phyloP scores from a whole-genome alignment of 495 filamentous ascomycete genomes.

The Jackrogersella minutella region DNA sequence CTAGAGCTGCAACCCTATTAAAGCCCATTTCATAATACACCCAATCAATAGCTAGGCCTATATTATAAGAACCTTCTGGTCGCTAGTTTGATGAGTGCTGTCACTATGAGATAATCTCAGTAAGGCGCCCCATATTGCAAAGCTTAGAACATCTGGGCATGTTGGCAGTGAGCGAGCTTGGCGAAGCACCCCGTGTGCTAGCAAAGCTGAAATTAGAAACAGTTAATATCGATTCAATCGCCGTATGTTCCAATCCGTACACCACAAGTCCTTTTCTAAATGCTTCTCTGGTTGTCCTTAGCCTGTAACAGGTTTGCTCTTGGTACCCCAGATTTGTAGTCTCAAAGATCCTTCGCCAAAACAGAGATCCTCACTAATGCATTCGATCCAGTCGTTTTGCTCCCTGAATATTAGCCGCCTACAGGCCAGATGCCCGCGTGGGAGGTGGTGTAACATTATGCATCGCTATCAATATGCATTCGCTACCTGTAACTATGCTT shows the following conservation, averaged over 20 bases:
- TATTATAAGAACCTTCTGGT: slow-evolving; percentile 39
- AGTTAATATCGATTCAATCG: slow-evolving; percentile 19
- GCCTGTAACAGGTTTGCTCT: background rate
- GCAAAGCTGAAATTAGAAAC: slow-evolving; percentile 33
- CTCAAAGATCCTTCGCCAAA: slow-evolving; percentile 3
- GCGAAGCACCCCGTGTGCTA: slow-evolving; percentile 14
- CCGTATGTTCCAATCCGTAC: background rate
- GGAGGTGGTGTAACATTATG: slow-evolving; percentile 4
- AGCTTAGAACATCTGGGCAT: background rate
- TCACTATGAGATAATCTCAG: slow-evolving; percentile 9
- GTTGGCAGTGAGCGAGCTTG: slow-evolving; percentile 11
- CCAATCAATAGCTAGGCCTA: slow-evolving; percentile 26
- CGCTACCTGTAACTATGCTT: background rate
- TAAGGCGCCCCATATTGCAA: slow-evolving; percentile 12
- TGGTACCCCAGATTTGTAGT: background rate
- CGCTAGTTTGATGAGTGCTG: slow-evolving; percentile 4
- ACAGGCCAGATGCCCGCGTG: background rate
- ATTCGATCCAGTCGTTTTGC: slow-evolving; percentile 4
- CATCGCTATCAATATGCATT: slow-evolving; percentile 8
- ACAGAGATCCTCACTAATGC: background rate
- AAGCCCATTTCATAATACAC: slow-evolving; percentile 28
- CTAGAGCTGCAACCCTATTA: slow-evolving; percentile 35
- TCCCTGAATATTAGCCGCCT: slow-evolving; percentile 33
- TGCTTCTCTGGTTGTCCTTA: background rate
- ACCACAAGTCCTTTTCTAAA: background rate